Conservation (phyloP, 257 asterid species). For the Solanum commersonii region DNA sequence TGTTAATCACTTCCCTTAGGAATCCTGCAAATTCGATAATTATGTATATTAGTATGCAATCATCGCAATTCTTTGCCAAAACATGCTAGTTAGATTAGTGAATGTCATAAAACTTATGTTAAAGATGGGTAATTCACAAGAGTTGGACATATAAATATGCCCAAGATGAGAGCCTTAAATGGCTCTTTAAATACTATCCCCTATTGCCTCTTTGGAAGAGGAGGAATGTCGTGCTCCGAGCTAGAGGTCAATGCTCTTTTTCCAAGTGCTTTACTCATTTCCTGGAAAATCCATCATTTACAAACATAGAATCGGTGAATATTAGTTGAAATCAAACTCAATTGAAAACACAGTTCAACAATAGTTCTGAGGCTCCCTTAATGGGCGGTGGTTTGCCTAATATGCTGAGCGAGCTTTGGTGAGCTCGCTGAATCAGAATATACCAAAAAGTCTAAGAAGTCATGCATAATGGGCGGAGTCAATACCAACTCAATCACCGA, state of each 20-base stretch:
- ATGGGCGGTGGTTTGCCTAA: accelerated
- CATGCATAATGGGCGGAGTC: background rate
- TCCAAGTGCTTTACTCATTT: background rate
- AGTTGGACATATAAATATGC: no score
- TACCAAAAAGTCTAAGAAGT: background rate
- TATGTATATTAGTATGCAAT: no score
- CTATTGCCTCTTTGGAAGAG: background rate
- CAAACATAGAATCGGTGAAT: background rate
- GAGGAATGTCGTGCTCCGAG: background rate
- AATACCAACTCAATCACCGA: no score
- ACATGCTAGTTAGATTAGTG: no score
- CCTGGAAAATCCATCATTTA: no score
- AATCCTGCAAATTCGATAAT: no score
- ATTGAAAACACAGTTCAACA: background rate
- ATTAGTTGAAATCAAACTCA: background rate
- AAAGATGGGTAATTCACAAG: no score
- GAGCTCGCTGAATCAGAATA: background rate
- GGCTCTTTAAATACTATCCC: background rate
- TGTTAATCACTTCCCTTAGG: no score
- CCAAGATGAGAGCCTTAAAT: background rate
- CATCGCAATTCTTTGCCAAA: no score
- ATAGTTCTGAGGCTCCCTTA: background rate
- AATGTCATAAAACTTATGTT: no score
- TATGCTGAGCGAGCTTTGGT: background rate
- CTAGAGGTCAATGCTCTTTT: background rate